Base-by-base conservation (phyloP, 306 rosid genomes). In the Morella rubra region DNA sequence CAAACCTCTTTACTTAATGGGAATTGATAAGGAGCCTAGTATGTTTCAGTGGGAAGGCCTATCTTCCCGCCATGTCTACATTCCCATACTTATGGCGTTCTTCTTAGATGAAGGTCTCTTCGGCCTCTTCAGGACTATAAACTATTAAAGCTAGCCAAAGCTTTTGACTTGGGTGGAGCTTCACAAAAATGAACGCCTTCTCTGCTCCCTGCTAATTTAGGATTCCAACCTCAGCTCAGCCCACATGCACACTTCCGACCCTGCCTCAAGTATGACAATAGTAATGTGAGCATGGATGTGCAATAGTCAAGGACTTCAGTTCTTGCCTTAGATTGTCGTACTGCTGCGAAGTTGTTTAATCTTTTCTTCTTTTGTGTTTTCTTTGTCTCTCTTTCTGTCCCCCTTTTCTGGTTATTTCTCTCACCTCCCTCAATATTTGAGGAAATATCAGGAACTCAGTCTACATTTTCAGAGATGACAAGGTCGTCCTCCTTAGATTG, bases 331-430 rank as follows among this genome's bases (percentile, higher is more conserved):
- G 37, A 32, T 32, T 32, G 73, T 11, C 56, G n/a, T 20, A 2
- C 10, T 61, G 5, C 75, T 56, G 49, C 22, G 52, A 49, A 77
- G 50, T 77, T 73, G 2, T 60, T 24, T 69, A 6, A 12, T 68
- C 0, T 42, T 9, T 18, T 47, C 27, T 19, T n/a, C 32, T 32
- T 6, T 52, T 72, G 18, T 19, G 8, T 44, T 46, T 54, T 46
- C 13, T 20, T 46, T 5, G 2, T 13, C 65, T 47, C 18, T 58
- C 50, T 13, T 60, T 41, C 71, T 71, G 20, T 0, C 42, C 45
- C 7, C 27, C 3, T 13, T 32, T 32, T 32, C 37, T 32, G 37
- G 37, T 32, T 32, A 32, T 32, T 32, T 32, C 37, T 32, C 37
- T 32, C 2, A 32, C 32, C 32, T 6, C 61, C 19, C 61, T n/a